Evolutionary conservation across 106 monocot species (phyloP).

Genomic region (Agapanthus africanus): DNA sequence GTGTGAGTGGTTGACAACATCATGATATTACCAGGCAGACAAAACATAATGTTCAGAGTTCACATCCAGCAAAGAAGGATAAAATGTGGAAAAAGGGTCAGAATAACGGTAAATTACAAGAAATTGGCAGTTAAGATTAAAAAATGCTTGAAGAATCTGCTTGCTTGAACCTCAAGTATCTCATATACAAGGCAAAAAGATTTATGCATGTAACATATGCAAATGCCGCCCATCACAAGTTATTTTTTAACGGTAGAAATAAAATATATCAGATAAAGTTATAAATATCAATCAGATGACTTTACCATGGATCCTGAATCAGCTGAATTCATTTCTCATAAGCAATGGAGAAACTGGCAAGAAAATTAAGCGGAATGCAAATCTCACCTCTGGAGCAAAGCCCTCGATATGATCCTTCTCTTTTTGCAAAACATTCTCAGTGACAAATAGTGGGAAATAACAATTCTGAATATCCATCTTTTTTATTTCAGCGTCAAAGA

Average conservation of each 20-base stretch:
- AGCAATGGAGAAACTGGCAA: background rate
- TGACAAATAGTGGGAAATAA: constrained; percentile 92
- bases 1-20: background rate
- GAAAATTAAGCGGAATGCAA: background rate
- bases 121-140: too few relatives aligned
- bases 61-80: background rate
- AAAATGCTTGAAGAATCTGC: too few relatives aligned
- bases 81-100: background rate
- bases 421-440: constrained; percentile 70
- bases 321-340: background rate
- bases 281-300: background rate
- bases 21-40: background rate
- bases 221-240: background rate
- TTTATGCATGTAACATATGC: too few relatives aligned
- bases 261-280: background rate
- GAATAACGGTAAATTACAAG: background rate
- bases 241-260: background rate
- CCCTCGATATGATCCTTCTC: constrained; percentile 99
- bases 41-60: background rate
- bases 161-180: too few relatives aligned
- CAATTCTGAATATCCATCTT: constrained; percentile 72
- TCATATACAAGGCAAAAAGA: too few relatives aligned
- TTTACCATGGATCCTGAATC: background rate
- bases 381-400: constrained; percentile 91
- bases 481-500: constrained; percentile 93